Evolutionary conservation across 345 rosid species (phyloP).

Genomic region (Rhodomyrtus tomentosa): DNA sequence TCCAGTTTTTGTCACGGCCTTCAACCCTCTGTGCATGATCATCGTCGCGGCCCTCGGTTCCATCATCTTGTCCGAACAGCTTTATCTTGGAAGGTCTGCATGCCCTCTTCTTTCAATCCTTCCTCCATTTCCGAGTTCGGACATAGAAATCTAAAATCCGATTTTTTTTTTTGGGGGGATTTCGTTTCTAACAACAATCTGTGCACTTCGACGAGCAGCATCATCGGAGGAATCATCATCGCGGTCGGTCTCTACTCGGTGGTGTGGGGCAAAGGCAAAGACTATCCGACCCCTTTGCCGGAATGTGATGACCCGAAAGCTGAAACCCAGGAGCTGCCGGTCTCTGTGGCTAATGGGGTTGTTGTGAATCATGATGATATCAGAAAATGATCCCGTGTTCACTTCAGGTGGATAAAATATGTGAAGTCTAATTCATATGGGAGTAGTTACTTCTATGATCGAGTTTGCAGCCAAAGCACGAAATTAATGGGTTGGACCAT

Average conservation of each 20-base stretch:
- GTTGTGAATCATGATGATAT: neutral
- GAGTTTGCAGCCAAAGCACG: neutral
- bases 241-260: slow-evolving; percentile 49
- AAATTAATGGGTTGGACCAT: neutral
- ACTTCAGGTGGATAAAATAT: neutral
- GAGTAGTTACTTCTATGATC: neutral
- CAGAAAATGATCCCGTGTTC: neutral
- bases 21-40: slow-evolving; percentile 77
- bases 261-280: slow-evolving; percentile 65
- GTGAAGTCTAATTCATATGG: neutral
- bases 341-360: neutral
- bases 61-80: slow-evolving; percentile 40
- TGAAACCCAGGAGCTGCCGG: slow-evolving; percentile 24
- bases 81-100: slow-evolving; percentile 54
- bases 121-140: neutral
- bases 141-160: neutral
- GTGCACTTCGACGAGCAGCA: slow-evolving; percentile 5
- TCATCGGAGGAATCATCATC: slow-evolving; percentile 53
- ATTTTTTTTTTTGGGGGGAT: neutral
- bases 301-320: neutral
- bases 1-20: slow-evolving; percentile 66
- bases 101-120: neutral
- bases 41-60: slow-evolving; percentile 46
- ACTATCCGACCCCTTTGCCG: slow-evolving; percentile 8
- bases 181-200: neutral